Percentiles rank a stretch among this genome's conserved stretches.
Conservation (phyloP, 202 grass and related monocot species). For the Schoenoplectus triqueter region DNA sequence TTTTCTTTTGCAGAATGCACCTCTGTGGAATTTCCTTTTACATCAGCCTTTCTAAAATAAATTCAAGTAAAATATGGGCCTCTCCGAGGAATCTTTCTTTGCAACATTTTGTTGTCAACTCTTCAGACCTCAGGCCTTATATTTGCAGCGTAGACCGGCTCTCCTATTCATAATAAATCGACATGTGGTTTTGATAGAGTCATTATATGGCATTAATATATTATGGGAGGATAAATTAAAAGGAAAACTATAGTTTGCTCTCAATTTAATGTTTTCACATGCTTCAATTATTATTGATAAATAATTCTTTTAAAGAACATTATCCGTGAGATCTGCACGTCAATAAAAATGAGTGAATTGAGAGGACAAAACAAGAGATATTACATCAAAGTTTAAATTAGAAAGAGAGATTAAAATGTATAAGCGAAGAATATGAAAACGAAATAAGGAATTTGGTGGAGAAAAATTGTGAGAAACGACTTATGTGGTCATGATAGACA, state of each 20-base stretch:
- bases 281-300: no score
- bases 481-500: no score
- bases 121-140: background rate
- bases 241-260: no score
- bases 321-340: no score
- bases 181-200: background rate
- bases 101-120: background rate
- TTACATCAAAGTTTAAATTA: background rate
- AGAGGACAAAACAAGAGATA: no score
- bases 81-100: background rate
- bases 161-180: background rate
- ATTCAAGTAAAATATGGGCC: slow-evolving; percentile 9
- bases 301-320: no score
- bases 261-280: no score
- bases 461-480: background rate
- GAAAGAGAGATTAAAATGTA: background rate
- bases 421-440: background rate
- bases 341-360: no score
- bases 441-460: background rate
- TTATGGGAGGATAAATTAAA: background rate
- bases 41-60: background rate
- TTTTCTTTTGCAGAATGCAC: background rate
- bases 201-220: background rate
- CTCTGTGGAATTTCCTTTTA: background rate
- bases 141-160: slow-evolving; percentile 2